These are phyloP conservation scores for Rhodotorula sp. DNA, from an alignment of 1,284 basidiomycete species.

Conservation along the genomic window DNA sequence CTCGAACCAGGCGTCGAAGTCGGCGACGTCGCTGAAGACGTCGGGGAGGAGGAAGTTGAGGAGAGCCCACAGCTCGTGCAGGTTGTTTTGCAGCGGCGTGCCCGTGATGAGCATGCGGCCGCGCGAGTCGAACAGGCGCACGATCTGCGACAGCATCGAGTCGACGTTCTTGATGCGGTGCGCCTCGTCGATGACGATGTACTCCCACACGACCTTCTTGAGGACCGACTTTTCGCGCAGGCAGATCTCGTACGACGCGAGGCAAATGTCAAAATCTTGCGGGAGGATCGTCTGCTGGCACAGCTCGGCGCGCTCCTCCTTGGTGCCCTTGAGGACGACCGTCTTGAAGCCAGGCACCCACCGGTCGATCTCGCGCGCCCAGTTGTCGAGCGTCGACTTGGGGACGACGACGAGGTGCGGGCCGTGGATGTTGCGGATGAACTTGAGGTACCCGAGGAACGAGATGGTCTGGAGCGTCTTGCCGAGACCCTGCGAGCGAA, in stretches of 20 bases:
- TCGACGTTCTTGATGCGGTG: slow-evolving; percentile 99
- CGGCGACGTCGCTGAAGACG: slow-evolving; percentile 56
- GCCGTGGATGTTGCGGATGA: slow-evolving; percentile 72
- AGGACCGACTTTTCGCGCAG: slow-evolving; percentile 88
- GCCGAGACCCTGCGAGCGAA: slow-evolving; percentile 74
- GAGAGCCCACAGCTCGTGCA: slow-evolving; percentile 94
- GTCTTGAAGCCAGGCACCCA: slow-evolving; percentile 92
- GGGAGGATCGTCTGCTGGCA: slow-evolving; percentile 77
- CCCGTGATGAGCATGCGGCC: slow-evolving; percentile 93
- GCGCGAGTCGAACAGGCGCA: slow-evolving; percentile 84
- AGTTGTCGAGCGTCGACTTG: slow-evolving; percentile 96
- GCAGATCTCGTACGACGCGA: slow-evolving; percentile 98
- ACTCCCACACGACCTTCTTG: slow-evolving; percentile 95
- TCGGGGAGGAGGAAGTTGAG: slow-evolving; percentile 60
- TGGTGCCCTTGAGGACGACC: slow-evolving; percentile 78
- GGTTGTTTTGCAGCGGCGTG: slow-evolving; percentile 90
- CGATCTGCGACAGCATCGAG: slow-evolving; percentile 92
- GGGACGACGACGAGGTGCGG: slow-evolving; percentile 96
- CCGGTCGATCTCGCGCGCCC: slow-evolving; percentile 86
- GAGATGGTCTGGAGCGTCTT: slow-evolving; percentile 98
- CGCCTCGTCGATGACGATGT: slow-evolving; percentile 98
- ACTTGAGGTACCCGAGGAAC: slow-evolving; percentile 92
- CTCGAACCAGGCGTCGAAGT: slow-evolving; percentile 77
- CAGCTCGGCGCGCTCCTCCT: slow-evolving; percentile 82
- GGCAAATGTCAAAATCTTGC: slow-evolving; percentile 89